Evolutionary conservation across 345 rosid species (phyloP), one percentile per base, ranked within the genome.

Genomic region (Aquilaria sinensis): DNA sequence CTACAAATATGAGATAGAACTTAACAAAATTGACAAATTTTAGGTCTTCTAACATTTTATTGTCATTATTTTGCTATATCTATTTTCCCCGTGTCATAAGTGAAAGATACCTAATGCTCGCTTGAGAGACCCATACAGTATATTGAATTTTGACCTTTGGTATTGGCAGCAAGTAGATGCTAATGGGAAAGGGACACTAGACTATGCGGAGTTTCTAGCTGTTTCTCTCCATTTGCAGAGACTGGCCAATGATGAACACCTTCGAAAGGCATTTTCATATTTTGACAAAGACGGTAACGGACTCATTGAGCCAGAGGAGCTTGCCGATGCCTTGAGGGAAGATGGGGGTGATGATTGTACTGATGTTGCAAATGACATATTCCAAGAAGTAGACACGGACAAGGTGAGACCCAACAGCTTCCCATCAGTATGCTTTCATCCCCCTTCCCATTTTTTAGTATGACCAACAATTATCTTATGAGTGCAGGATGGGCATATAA

Each of bases 361-460:
- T 53, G 79, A 88, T 79, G 90, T 91, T 63, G 98, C 97, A 63
- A 85, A 91, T 70, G 96, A 95, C 76, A 95, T 95, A 78, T 91
- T 95, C 83, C 99, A 87, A 67, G 99, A 95, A 89, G 99, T 95
- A 62, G 99, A 95, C 77, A 91, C 88, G 10, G 96, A 95, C 80
- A 95, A 95, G 98, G 99, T 89, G 49, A 72, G 57, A 37, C 53
- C 60, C 68, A 15, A 14, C 12, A 31, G 2, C 31, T 69, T 63
- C 47, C 43, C 14, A 67, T 34, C 12, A 30, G 32, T 32, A 43
- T 45, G 43, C 6, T 64, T 58, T 32, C 8, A 23, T 1, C 23
- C 23, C 23, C 49, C 60, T 51, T 62, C 60, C 23, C 8, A 50
- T 34, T 16, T 43, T 47, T 50, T 49, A 11, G 13, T 47, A 16